These are phyloP conservation scores for Zasmidium citrigriseum DNA, from an alignment of 2,329 filamentous ascomycete species.

Conservation along the genomic window DNA sequence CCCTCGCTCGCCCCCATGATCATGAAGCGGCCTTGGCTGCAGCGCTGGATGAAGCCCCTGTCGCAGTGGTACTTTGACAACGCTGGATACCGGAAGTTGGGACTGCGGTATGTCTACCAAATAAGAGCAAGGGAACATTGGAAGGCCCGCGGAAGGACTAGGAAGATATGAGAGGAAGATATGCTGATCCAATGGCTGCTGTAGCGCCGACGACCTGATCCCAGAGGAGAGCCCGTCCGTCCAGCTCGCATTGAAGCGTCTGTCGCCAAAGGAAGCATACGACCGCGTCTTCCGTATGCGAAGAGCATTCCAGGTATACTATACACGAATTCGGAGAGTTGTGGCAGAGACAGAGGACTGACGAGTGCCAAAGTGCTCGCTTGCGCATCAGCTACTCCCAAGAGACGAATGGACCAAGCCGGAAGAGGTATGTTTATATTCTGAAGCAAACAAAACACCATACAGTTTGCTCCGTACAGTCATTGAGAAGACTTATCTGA, in stretches of 20 bases:
- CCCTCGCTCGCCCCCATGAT: slow-evolving; percentile 75
- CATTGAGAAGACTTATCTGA: neutral
- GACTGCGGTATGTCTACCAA: slow-evolving; percentile 68
- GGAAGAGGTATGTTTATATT: slow-evolving; percentile 57
- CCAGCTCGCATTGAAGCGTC: slow-evolving; percentile 84
- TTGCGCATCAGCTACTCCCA: slow-evolving; percentile 66
- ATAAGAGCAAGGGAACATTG: neutral
- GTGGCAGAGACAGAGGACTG: slow-evolving; percentile 9
- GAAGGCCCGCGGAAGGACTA: neutral
- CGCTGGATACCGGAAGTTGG: slow-evolving; percentile 89
- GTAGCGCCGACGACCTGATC: slow-evolving; percentile 90
- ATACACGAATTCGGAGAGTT: slow-evolving; percentile 14
- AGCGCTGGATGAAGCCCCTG: slow-evolving; percentile 74
- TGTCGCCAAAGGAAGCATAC: slow-evolving; percentile 86
- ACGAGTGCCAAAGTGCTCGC: slow-evolving; percentile 58
- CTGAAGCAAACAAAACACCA: neutral
- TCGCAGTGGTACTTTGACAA: slow-evolving; percentile 87
- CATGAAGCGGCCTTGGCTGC: slow-evolving; percentile 82
- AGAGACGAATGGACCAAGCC: slow-evolving; percentile 67
- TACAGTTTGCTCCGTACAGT: neutral
- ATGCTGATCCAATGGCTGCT: slow-evolving; percentile 16
- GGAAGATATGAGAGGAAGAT: neutral
- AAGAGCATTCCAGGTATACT: slow-evolving; percentile 80
- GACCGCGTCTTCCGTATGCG: slow-evolving; percentile 97
- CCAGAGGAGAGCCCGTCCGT: slow-evolving; percentile 88